Percentiles rank a stretch among this genome's conserved stretches.
These are phyloP conservation scores for Tolypocladium nubicola DNA, from an alignment of 2,329 filamentous ascomycete genomes.

Conservation along the genomic window DNA sequence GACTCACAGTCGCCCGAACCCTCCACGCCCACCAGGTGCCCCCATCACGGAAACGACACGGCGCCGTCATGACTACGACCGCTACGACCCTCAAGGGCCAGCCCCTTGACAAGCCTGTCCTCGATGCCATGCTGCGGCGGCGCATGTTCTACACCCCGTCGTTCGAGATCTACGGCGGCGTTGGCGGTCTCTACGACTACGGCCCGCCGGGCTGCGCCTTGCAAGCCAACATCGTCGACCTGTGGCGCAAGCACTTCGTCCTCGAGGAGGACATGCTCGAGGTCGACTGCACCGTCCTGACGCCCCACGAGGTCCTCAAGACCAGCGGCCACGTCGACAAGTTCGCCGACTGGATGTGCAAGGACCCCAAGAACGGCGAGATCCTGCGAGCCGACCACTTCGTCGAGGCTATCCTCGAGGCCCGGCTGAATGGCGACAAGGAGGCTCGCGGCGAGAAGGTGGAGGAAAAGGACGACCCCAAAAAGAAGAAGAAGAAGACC, in stretches of 20 bases:
- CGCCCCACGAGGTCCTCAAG: conserved; percentile 87
- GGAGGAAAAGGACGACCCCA: conserved; percentile 60
- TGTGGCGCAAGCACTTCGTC: conserved; percentile 90
- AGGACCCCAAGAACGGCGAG: conserved; percentile 94
- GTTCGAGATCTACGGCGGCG: conserved; percentile 91
- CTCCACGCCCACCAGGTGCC: conserved; percentile 17
- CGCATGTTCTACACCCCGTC: conserved; percentile 91
- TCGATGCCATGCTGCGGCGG: conserved; percentile 79
- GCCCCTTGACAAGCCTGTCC: conserved; percentile 69
- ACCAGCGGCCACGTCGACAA: conserved; percentile 95
- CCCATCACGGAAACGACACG: conserved; percentile 13
- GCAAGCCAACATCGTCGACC: conserved; percentile 77
- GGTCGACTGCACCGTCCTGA: conserved; percentile 88
- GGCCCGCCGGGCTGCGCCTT: conserved; percentile 80
- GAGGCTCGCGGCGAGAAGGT: conserved; percentile 78
- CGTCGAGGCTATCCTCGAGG: conserved; percentile 87
- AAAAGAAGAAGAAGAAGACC: conserved; percentile 87
- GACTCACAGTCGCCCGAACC: conserved; percentile 17
- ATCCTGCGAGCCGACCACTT: conserved; percentile 94
- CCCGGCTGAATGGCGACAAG: conserved; percentile 79
- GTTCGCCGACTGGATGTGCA: conserved; percentile 99
- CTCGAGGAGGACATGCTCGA: conserved; percentile 91
- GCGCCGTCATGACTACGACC: conserved; percentile 32
- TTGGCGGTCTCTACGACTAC: conserved; percentile 86
- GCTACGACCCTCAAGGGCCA: conserved; percentile 79